Conservation (phyloP, 2,329 filamentous ascomycete genomes). For the Neurospora sp. region DNA sequence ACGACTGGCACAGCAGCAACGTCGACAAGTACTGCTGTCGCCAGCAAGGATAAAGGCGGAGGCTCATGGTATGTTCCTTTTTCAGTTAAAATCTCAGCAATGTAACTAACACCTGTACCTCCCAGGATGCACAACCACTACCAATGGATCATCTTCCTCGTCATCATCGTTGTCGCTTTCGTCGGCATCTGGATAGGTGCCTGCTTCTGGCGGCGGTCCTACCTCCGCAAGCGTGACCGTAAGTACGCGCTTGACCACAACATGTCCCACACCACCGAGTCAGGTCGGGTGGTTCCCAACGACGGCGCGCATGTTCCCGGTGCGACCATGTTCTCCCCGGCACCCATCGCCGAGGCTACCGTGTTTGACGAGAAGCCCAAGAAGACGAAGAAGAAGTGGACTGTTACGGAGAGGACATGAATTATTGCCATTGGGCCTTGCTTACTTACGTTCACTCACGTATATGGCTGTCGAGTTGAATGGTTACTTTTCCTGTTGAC, state of each 20-base stretch:
- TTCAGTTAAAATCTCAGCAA: constrained; percentile 3
- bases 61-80: constrained; percentile 36
- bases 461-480: not conserved
- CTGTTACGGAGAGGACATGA: constrained; percentile 33
- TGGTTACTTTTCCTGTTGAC: not conserved
- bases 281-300: constrained; percentile 25
- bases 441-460: not conserved
- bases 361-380: constrained; percentile 30
- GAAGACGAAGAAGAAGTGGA: constrained; percentile 40
- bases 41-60: constrained; percentile 22
- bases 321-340: constrained; percentile 31
- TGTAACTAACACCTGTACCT: not conserved
- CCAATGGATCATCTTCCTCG: constrained; percentile 75
- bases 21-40: constrained; percentile 14
- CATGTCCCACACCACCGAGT: constrained; percentile 21
- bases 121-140: constrained; percentile 59
- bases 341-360: constrained; percentile 21
- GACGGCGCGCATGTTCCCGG: constrained; percentile 24
- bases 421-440: not conserved
- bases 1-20: constrained; percentile 16
- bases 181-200: constrained; percentile 56
- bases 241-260: constrained; percentile 40
- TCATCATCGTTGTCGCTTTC: constrained; percentile 63
- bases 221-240: constrained; percentile 59
- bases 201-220: constrained; percentile 62